These are phyloP conservation scores for Aureobasidium sp. DNA, from an alignment of 2,329 filamentous ascomycete genomes.

Conservation along the genomic window DNA sequence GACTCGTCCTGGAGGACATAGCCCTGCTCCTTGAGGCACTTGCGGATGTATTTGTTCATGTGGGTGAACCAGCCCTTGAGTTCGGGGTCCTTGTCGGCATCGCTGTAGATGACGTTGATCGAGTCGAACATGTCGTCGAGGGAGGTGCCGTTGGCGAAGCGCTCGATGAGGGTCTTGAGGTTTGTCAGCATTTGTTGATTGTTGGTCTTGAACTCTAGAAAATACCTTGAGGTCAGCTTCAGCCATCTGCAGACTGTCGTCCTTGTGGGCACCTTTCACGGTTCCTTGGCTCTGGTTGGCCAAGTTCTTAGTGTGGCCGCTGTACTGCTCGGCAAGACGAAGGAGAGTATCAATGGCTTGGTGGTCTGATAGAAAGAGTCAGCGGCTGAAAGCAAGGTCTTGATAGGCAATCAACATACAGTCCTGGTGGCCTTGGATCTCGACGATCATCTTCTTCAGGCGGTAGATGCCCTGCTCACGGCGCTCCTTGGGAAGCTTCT, in stretches of 20 bases:
- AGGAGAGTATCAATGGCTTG: constrained; percentile 85
- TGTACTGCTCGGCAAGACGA: constrained; percentile 75
- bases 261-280: constrained; percentile 62
- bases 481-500: constrained; percentile 86
- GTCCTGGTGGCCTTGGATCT: constrained; percentile 91
- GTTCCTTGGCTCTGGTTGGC: constrained; percentile 57
- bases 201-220: constrained; percentile 32
- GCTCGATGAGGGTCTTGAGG: constrained; percentile 67
- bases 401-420: constrained; percentile 43
- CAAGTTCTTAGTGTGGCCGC: constrained; percentile 60
- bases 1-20: constrained; percentile 79
- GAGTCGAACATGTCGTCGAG: constrained; percentile 77
- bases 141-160: constrained; percentile 92
- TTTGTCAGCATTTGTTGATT: constrained; percentile 42
- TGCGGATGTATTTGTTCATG: constrained; percentile 69
- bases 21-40: constrained; percentile 78
- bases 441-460: constrained; percentile 94
- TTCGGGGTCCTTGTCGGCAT: constrained; percentile 79
- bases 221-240: constrained; percentile 69
- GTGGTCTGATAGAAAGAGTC: constrained; percentile 48
- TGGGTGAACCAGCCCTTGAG: constrained; percentile 83
- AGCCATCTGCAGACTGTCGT: constrained; percentile 57
- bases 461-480: constrained; percentile 88
- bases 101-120: constrained; percentile 75
- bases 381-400: constrained; percentile 18